These are phyloP conservation scores for Phytopythium litorale DNA, from an alignment of 352 stramenopile genomes.

Conservation along the genomic window DNA sequence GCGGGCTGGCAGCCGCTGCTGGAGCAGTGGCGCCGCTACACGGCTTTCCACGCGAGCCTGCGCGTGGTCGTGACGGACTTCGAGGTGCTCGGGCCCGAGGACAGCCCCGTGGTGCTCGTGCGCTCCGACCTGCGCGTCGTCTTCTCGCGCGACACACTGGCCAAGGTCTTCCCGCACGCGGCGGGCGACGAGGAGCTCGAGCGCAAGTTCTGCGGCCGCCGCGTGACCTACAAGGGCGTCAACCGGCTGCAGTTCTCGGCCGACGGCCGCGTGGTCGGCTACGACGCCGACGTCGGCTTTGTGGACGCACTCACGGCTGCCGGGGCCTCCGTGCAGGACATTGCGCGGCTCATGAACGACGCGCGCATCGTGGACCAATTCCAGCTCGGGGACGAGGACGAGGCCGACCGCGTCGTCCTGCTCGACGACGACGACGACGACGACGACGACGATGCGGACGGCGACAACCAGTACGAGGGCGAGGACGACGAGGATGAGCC, in stretches of 20 bases:
- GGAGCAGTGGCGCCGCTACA: conserved; percentile 45
- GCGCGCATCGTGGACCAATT: conserved; percentile 40
- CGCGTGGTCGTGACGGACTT: conserved; percentile 29
- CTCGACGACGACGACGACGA: conserved; percentile 7
- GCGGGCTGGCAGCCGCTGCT: conserved; percentile 23
- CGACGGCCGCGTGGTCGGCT: conserved; percentile 39
- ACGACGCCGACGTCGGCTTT: conserved; percentile 60
- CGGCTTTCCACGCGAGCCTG: conserved; percentile 29
- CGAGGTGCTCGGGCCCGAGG: conserved; percentile 33
- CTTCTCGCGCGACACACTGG: conserved; percentile 46
- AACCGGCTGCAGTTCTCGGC: conserved; percentile 54
- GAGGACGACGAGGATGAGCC: neutral
- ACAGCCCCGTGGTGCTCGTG: conserved; percentile 43
- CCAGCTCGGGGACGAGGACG: conserved; percentile 19
- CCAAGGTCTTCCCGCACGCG: conserved; percentile 58
- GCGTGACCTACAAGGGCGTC: conserved; percentile 42
- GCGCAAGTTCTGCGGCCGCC: conserved; percentile 33
- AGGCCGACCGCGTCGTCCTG: conserved; percentile 5
- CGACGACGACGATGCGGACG: conserved; percentile 1
- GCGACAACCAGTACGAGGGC: neutral
- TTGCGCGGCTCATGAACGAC: conserved; percentile 44
- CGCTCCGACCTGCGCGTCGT: conserved; percentile 40
- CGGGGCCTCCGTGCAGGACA: conserved; percentile 35
- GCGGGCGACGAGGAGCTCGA: conserved; percentile 43
- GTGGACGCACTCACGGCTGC: conserved; percentile 39